phyloP scores from a whole-genome alignment of 306 rosid species.

The Pyrus bretschneideri region DNA sequence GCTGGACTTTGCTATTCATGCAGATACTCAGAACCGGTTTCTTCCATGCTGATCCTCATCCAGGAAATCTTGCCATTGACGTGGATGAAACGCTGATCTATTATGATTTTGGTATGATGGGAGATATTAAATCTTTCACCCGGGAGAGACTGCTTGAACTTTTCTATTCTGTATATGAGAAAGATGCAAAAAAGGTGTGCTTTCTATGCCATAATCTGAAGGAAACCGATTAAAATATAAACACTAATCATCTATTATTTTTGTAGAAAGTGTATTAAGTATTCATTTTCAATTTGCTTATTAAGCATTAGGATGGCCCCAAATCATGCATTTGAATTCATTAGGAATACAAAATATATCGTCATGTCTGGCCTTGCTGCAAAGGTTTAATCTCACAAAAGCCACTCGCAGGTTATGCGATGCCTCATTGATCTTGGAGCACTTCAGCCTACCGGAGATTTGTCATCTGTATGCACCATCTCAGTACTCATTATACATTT shows the following conservation, averaged over 20 bases:
- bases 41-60: conserved; percentile 98
- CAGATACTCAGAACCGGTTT: conserved; percentile 91
- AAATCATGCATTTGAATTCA: conserved; percentile 1
- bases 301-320: background rate
- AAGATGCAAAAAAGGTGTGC: conserved; percentile 82
- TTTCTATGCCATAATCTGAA: background rate
- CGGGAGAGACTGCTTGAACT: conserved; percentile 83
- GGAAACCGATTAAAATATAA: background rate
- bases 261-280: background rate
- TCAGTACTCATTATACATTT: background rate
- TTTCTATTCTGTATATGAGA: conserved; percentile 77
- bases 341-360: background rate
- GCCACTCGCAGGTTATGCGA: conserved; percentile 55
- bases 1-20: conserved; percentile 13
- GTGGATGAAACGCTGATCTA: conserved; percentile 73
- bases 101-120: conserved; percentile 99
- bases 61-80: conserved; percentile 88
- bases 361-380: background rate
- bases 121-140: conserved; percentile 85
- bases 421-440: conserved; percentile 76
- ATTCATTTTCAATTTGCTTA: background rate
- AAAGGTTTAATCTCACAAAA: conserved; percentile 14
- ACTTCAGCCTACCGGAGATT: conserved; percentile 74
- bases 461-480: conserved; percentile 43
- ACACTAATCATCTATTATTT: background rate